Percentiles rank a stretch among this genome's conserved stretches.
Evolutionary conservation across 2,329 filamentous ascomycete genomes (phyloP).

Genomic region (Hypoxylon sp.): DNA sequence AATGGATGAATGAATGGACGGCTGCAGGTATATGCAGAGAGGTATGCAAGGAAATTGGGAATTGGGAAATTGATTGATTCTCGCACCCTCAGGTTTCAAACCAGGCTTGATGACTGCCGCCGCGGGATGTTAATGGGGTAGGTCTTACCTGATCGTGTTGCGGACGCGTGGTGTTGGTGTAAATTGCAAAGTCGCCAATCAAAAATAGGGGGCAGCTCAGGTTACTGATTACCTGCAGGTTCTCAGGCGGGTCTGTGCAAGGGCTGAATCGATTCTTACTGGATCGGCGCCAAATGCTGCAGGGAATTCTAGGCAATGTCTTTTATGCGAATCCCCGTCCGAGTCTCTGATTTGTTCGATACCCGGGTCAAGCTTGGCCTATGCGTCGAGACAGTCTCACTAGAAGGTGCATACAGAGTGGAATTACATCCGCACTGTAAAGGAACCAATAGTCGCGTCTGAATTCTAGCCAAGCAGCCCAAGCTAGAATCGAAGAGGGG

Average conservation of each 20-base stretch:
- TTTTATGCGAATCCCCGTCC: slow-evolving; percentile 43
- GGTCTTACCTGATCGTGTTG: slow-evolving; percentile 44
- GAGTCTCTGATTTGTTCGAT: slow-evolving; percentile 40
- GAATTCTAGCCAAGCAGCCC: slow-evolving; percentile 39
- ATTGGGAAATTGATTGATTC: slow-evolving; percentile 40
- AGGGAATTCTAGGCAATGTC: slow-evolving; percentile 39
- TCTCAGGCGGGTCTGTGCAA: slow-evolving; percentile 34
- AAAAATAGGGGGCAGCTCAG: slow-evolving; percentile 19
- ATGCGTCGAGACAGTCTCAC: slow-evolving; percentile 44
- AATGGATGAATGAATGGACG: slow-evolving; percentile 32
- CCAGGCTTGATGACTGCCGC: slow-evolving; percentile 34
- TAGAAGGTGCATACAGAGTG: slow-evolving; percentile 21
- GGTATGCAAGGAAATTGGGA: slow-evolving; percentile 36
- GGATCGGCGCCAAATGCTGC: slow-evolving; percentile 40
- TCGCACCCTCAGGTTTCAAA: slow-evolving; percentile 48
- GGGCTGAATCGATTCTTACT: slow-evolving; percentile 35
- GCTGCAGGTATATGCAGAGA: slow-evolving; percentile 36
- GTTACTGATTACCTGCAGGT: slow-evolving; percentile 34
- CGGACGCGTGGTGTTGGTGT: slow-evolving; percentile 53
- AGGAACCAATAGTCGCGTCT: slow-evolving; percentile 51
- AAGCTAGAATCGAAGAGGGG: slow-evolving; percentile 28
- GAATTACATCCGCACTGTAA: slow-evolving; percentile 30
- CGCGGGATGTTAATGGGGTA: slow-evolving; percentile 21
- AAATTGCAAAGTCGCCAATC: slow-evolving; percentile 33
- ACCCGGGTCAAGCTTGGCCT: not conserved